phyloP scores from a whole-genome alignment of 2,329 filamentous ascomycete species.

The Xylaria sp. region DNA sequence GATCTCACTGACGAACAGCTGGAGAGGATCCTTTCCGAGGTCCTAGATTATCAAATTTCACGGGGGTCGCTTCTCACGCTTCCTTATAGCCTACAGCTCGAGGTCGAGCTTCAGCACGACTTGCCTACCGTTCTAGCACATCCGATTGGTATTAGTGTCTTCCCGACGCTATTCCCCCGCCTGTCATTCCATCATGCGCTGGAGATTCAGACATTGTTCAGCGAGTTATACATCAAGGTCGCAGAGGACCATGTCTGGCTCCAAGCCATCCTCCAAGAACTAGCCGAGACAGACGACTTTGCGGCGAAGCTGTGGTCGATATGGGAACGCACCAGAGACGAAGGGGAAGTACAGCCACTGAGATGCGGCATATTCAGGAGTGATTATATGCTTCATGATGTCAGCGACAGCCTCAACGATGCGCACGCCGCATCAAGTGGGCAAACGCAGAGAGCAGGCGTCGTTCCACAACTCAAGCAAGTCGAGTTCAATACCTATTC shows the following conservation, averaged over 20 bases:
- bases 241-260: conserved; percentile 43
- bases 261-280: conserved; percentile 32
- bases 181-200: conserved; percentile 10
- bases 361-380: conserved; percentile 45
- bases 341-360: conserved; percentile 36
- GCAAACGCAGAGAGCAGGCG: not conserved
- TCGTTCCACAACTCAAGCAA: conserved; percentile 40
- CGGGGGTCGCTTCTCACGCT: conserved; percentile 20
- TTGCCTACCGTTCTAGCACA: conserved; percentile 11
- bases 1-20: conserved; percentile 7
- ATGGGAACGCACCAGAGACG: conserved; percentile 36
- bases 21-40: conserved; percentile 14
- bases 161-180: conserved; percentile 16
- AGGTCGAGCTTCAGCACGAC: conserved; percentile 8
- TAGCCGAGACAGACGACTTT: conserved; percentile 40
- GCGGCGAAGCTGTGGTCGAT: conserved; percentile 43
- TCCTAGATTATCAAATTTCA: conserved; percentile 20
- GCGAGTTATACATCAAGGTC: conserved; percentile 21
- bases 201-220: conserved; percentile 15
- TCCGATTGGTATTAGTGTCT: conserved; percentile 17
- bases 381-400: conserved; percentile 47
- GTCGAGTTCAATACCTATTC: conserved; percentile 50
- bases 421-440: not conserved
- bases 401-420: not conserved
- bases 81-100: conserved; percentile 7